Base-by-base conservation (phyloP, 2,329 filamentous ascomycete genomes). In the Fusarium oxysporum region DNA sequence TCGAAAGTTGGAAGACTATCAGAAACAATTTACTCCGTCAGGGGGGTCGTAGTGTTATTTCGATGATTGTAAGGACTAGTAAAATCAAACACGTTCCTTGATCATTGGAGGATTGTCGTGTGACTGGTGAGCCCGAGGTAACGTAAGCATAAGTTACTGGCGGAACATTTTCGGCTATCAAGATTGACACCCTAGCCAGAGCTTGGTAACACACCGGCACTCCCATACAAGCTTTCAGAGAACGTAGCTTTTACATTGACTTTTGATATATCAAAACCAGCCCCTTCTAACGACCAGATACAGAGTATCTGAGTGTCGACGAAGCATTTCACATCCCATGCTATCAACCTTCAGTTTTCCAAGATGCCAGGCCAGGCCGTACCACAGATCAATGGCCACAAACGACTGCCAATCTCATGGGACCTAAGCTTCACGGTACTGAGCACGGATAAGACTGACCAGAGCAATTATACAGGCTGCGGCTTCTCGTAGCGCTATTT, bases 401-500 rank as follows among this genome's bases (percentile, higher is more conserved):
- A 17, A 21, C 4, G 8, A 19, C 25, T n/a, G 21, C 5, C 9
- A 30, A n/a, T 6, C 13, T 8, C 19, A 7, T n/a, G 41, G 9
- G 2, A 16, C 6, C 7, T 11, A 17, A n/a, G 13, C 1, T 8
- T 2, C 8, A 14, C 21, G 11, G 2, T n/a, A 3, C 19, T 4
- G 40, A 35, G n/a, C 2, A 5, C 9, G 3, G 6, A 7, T 2
- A 11, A n/a, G 9, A 28, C 13, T 5, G 19, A 28, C 3, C n/a
- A 14, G 16, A n/a, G n/a, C 5, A 25, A 14, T 32, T 6, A 25
- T 14, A 16, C 2, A 33, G 23, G 6, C 3, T 7, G 13, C 19
- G 4, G 5, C 6, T 13, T 17, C 23, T 16, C 6, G 7, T 14
- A 40, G 8, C 12, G 14, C 40, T 21, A 21, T 5, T 35, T 17